Evolutionary conservation across 805 yeast species (phyloP), one percentile per base, ranked within the genome.

Genomic region (Grigorovia transvaalensis): DNA sequence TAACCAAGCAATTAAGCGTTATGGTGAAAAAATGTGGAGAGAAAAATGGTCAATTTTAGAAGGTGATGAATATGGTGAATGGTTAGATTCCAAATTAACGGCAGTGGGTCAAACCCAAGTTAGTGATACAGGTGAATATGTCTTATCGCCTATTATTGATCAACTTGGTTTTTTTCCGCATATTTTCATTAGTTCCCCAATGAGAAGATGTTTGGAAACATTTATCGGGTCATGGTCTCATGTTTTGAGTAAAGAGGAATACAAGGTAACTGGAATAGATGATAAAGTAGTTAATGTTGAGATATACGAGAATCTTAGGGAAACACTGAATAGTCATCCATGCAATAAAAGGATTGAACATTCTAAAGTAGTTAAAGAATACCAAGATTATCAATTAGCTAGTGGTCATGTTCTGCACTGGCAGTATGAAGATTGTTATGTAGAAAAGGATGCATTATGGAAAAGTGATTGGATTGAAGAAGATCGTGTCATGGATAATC

Each of bases 151-250:
- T 6, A 52, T 63, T 46, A 56, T 54, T 29, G 49, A 50, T 15
- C 60, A 65, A 13, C 76, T 81, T 1, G 78, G 78, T 4, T 38
- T 43, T 20, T 80, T 83, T 6, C 88, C 88, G 1, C 63, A 73
- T 20, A 69, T 66, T 44, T 80, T 77, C 55, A 83, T 76, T 61
- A 74, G 75, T 33, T 80, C 86, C 1, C 88, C 88, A 0, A 74
- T 83, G 66, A 79, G 83, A 47, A 71, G 88, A 58, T 78, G 85
- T 20, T 68, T 77, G n/a, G 74, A 75, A 57, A 83, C 88, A 0
- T 69, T 77, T 55, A 67, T 71, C 4, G 63, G 72, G 45, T 81
- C 87, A 1, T 66, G 65, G 13, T 68, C 60, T 87, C 95, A 86
- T 23, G 72, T 64, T 2, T 64, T 63, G 23, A 23, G 35, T 33